Percentiles rank a stretch among this genome's conserved stretches.
These are phyloP conservation scores for Microbotryum violaceum DNA, from an alignment of 1,284 basidiomycete species.

Conservation along the genomic window DNA sequence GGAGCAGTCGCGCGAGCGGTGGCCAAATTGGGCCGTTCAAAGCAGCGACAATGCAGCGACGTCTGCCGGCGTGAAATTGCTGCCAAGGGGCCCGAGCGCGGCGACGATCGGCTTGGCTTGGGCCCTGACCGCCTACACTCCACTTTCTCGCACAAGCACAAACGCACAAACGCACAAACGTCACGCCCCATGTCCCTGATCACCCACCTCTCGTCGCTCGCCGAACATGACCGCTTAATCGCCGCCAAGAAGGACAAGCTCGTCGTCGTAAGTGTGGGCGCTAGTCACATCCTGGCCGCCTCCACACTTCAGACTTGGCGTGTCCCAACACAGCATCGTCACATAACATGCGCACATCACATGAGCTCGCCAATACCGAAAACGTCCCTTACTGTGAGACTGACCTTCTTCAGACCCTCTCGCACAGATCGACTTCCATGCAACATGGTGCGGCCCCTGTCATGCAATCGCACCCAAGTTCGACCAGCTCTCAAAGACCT, in stretches of 20 bases:
- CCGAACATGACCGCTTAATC: conserved; percentile 18
- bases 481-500: conserved; percentile 15
- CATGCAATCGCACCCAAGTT: conserved; percentile 28
- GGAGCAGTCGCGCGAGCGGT: too few relatives aligned
- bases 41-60: too few relatives aligned
- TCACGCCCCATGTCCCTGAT: conserved; percentile 14
- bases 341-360: not conserved
- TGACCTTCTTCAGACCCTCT: too few relatives aligned
- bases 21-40: too few relatives aligned
- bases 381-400: not conserved
- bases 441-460: conserved; percentile 28
- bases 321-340: not conserved
- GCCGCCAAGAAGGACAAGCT: conserved; percentile 18
- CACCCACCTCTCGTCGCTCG: conserved; percentile 9
- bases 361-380: not conserved
- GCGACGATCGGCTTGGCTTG: too few relatives aligned
- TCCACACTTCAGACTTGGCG: not conserved
- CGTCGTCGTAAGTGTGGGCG: conserved; percentile 10
- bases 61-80: too few relatives aligned
- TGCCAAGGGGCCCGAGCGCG: too few relatives aligned
- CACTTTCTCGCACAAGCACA: too few relatives aligned
- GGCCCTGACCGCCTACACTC: too few relatives aligned
- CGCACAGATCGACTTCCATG: conserved; percentile 25
- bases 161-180: too few relatives aligned
- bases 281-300: not conserved